phyloP scores from a whole-genome alignment of 257 asterid genomes.

The Gentiana macrophylla region DNA sequence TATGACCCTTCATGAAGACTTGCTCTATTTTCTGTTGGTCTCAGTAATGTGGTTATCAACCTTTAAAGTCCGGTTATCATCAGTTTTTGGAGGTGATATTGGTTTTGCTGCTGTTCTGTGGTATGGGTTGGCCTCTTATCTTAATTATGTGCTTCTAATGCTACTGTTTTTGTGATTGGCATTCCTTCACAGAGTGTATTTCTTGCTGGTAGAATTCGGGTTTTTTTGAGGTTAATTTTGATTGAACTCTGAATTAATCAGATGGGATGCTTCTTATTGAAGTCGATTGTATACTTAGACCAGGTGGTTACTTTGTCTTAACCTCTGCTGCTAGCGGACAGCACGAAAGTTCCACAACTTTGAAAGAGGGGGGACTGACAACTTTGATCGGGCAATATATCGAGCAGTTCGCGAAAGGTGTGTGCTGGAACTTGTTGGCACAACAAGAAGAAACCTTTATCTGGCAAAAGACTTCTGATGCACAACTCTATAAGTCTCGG shows the following conservation, averaged over 20 bases:
- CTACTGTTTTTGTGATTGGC: no score
- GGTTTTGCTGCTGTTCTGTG: no score
- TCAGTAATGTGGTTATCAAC: no score
- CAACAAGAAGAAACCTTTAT: slow-evolving; percentile 76
- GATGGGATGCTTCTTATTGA: slow-evolving; percentile 80
- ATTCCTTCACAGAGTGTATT: no score
- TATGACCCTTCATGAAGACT: no score
- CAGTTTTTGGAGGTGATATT: no score
- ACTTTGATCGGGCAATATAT: slow-evolving; percentile 59
- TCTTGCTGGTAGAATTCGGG: no score
- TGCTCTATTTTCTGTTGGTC: no score
- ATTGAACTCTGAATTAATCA: slow-evolving; percentile 19
- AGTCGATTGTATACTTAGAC: slow-evolving; percentile 88
- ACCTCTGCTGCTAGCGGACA: slow-evolving; percentile 64
- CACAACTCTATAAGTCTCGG: slow-evolving; percentile 64
- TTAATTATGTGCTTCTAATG: no score
- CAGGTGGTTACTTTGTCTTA: slow-evolving; percentile 91
- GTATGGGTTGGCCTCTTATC: no score
- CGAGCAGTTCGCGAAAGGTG: slow-evolving; percentile 49
- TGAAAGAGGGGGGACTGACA: slow-evolving; percentile 40
- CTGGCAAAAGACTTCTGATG: slow-evolving; percentile 82
- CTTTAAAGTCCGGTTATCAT: no score
- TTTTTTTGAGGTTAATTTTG: no score
- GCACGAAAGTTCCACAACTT: slow-evolving; percentile 32
- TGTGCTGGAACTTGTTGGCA: slow-evolving; percentile 75